Percentiles rank a stretch among this genome's conserved stretches.
These are phyloP conservation scores for Cicer bijugum DNA, from an alignment of 306 rosid genomes.

Conservation along the genomic window DNA sequence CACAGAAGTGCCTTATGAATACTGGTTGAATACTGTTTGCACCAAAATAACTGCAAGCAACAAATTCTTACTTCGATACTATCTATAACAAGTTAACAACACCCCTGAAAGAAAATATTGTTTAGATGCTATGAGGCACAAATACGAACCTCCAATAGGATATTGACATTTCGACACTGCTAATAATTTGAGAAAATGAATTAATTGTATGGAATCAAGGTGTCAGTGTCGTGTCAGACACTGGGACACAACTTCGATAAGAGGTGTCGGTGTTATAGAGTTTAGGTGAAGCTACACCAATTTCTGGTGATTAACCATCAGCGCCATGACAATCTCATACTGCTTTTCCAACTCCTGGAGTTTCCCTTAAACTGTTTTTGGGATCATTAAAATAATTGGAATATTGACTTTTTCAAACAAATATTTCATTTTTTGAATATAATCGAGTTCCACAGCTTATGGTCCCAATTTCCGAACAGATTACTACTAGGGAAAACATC, in stretches of 20 bases:
- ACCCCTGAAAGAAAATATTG: too few species aligned
- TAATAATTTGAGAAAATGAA: too few species aligned
- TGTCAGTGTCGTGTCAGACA: too few species aligned
- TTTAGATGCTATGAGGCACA: too few species aligned
- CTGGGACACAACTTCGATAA: too few species aligned
- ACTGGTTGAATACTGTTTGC: neutral
- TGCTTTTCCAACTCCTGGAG: conserved; percentile 27
- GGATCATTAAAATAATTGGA: neutral
- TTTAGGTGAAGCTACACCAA: neutral
- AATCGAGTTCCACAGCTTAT: conserved; percentile 3
- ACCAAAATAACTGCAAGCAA: neutral
- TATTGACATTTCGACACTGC: too few species aligned
- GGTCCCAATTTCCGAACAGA: conserved; percentile 9
- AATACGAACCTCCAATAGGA: too few species aligned
- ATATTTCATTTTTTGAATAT: neutral
- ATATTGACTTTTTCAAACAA: neutral
- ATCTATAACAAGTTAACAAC: neutral
- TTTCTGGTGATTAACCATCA: neutral
- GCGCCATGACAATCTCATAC: neutral
- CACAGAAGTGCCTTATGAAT: neutral
- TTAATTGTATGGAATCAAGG: too few species aligned
- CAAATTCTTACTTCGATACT: neutral
- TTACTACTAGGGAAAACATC: neutral
- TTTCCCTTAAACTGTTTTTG: neutral
- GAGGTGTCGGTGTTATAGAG: too few species aligned